Evolutionary conservation across 768 basidiomycete genomes (phyloP), one percentile per base, ranked within the genome.

Genomic region (Podaxis sp.): DNA sequence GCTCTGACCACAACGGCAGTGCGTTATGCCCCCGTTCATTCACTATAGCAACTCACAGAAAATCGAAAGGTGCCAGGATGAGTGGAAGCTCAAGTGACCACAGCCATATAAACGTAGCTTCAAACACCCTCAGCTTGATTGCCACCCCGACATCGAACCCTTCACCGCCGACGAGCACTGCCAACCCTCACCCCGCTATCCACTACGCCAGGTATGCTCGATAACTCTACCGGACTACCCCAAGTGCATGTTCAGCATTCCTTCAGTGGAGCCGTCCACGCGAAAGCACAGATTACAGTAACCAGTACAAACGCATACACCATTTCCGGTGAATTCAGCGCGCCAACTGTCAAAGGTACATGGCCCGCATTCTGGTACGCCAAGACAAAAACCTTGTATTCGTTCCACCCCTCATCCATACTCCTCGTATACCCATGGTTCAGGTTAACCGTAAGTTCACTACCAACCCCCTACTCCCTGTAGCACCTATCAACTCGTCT

Each of bases 1-100:
- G 78, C 5, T 75, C 76, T 35, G 77, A 79, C 51, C 78, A 79
- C 65, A 79, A 79, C 55, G 78, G 78, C 57, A 75, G 77, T 79
- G 59, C 4, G 76, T 71, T 21, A 2, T 4, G 42, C 10, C 7
- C 21, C 25, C 11, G 32, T 5, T 16, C 14, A 21, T 46, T 13
- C 21, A 32, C 6, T 51, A 35, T 28, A 47, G 4, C n/a, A 13
- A 3, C 27, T 44, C 21, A 23, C 18, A 5, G 10, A 14, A 27
- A n/a, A 14, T 16, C 3, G 10, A 44, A 14, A 79, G 77, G 75
- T 62, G 78, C 76, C 36, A 72, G 78, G 9, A 79, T 79, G 78
- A 72, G 72, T 40, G 77, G 76, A 37, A 78, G 67, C 65, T 76
- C 76, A 0, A 69, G 69, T 6, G 75, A 76, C 51, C 78, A 79